A percentile compares a stretch with the other conserved stretches of the same genome.
These are phyloP conservation scores for Circinella umbellata DNA, from an alignment of 371 early-diverging fungal species.

Conservation along the genomic window DNA sequence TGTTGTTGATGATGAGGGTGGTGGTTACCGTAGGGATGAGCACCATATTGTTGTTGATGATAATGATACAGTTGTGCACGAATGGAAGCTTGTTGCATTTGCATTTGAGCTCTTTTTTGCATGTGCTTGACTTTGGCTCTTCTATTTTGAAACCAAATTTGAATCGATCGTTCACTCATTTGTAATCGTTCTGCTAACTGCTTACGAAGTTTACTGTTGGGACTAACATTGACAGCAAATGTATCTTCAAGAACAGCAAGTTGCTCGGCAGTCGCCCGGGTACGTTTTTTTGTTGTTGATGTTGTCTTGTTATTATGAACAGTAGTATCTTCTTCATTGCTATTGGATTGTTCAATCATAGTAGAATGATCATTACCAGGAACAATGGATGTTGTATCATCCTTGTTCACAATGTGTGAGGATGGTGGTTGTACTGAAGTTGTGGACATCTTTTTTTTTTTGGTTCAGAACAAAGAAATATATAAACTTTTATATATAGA, in stretches of 20 bases:
- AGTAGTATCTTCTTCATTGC: too few species aligned
- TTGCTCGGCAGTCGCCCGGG: slow-evolving; percentile 78
- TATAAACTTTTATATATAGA: too few species aligned
- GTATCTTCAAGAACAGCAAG: slow-evolving; percentile 78
- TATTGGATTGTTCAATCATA: too few species aligned
- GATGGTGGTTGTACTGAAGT: too few species aligned
- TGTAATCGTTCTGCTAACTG: slow-evolving; percentile 83
- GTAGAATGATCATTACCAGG: too few species aligned
- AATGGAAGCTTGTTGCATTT: slow-evolving; percentile 43
- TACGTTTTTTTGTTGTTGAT: slow-evolving; percentile 56
- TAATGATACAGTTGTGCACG: slow-evolving; percentile 38
- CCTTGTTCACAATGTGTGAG: too few species aligned
- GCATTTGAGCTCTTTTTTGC: slow-evolving; percentile 63
- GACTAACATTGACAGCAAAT: slow-evolving; percentile 73
- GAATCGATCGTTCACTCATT: slow-evolving; percentile 94
- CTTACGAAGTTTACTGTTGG: slow-evolving; percentile 84
- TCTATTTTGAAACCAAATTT: slow-evolving; percentile 99
- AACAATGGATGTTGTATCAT: too few species aligned
- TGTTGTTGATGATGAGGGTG: slow-evolving; percentile 18
- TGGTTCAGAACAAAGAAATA: too few species aligned
- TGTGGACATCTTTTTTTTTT: too few species aligned
- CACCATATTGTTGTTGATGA: slow-evolving; percentile 27
- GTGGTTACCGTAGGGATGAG: slow-evolving; percentile 13
- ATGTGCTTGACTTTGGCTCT: slow-evolving; percentile 91
- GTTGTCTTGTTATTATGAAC: too few species aligned